phyloP scores from a whole-genome alignment of 306 rosid species.

The Cucumis melo region DNA sequence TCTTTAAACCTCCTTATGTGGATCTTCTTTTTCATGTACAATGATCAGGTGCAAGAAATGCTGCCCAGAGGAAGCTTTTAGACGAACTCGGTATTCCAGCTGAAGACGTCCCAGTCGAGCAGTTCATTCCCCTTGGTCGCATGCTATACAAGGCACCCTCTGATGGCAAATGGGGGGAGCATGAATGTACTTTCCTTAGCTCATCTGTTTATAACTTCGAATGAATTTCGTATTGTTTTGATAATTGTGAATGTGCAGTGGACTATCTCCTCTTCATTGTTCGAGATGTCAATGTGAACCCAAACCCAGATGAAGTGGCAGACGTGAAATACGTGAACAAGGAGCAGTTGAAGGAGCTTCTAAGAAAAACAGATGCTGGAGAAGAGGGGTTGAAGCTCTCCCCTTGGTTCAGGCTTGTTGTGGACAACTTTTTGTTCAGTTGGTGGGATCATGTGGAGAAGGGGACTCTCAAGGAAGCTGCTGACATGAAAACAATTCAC shows the following conservation, averaged over 20 bases:
- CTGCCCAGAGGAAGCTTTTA: conserved; percentile 94
- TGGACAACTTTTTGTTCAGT: conserved; percentile 87
- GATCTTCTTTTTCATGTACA: not conserved
- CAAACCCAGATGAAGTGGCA: conserved; percentile 92
- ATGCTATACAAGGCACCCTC: conserved; percentile 96
- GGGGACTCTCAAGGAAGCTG: conserved; percentile 50
- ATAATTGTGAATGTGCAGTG: conserved; percentile 37
- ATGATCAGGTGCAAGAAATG: conserved; percentile 74
- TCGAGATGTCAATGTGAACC: conserved; percentile 59
- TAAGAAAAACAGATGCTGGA: conserved; percentile 87
- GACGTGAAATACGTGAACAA: conserved; percentile 65
- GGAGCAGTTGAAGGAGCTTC: conserved; percentile 73
- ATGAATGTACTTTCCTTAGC: conserved; percentile 36
- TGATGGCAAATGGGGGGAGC: conserved; percentile 99
- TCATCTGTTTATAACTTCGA: not conserved
- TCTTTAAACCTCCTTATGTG: not conserved
- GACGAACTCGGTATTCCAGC: conserved; percentile 91
- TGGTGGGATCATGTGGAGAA: conserved; percentile 96
- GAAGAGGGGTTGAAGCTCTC: conserved; percentile 93
- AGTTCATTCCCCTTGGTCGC: conserved; percentile 81
- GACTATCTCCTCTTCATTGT: conserved; percentile 85
- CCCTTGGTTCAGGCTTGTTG: conserved; percentile 97
- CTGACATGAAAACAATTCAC: conserved; percentile 90
- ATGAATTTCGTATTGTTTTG: not conserved
- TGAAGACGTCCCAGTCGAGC: conserved; percentile 86